Conservation (phyloP, 495 filamentous ascomycete species). For the Xylaria palmicola region DNA sequence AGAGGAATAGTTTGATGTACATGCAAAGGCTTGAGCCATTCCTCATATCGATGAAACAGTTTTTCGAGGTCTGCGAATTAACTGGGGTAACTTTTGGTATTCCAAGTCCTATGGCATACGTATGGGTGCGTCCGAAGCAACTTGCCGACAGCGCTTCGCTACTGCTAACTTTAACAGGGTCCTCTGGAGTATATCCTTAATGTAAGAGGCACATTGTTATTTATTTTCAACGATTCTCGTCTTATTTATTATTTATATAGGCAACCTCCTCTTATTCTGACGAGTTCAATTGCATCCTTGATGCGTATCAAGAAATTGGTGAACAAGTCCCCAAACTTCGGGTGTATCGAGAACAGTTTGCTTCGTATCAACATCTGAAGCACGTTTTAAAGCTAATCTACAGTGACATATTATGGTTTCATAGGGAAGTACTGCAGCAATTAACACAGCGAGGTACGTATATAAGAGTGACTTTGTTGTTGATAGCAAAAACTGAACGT, state of each 20-base stretch:
- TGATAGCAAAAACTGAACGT: not conserved
- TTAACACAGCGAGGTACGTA: conserved; percentile 28
- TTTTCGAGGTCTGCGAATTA: not conserved
- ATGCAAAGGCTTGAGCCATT: conserved; percentile 36
- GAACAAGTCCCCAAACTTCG: conserved; percentile 37
- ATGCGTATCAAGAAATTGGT: conserved; percentile 44
- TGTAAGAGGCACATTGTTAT: not conserved
- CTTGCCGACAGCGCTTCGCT: too few species aligned
- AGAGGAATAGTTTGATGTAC: conserved; percentile 12
- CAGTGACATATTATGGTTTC: conserved; percentile 47
- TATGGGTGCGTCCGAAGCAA: not conserved
- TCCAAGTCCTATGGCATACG: not conserved
- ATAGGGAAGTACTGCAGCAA: conserved; percentile 34
- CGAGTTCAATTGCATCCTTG: conserved; percentile 36
- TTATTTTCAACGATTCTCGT: not conserved
- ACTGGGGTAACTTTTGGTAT: not conserved
- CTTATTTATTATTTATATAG: not conserved
- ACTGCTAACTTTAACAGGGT: not conserved
- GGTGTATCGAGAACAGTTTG: conserved; percentile 22
- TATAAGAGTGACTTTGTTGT: not conserved
- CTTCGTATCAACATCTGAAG: conserved; percentile 19
- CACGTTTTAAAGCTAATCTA: conserved; percentile 35
- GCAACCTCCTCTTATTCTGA: conserved; percentile 29
- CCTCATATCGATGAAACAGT: conserved; percentile 40
- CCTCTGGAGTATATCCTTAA: not conserved